Conservation (phyloP, 2,329 filamentous ascomycete species). For the Clonostachys solani region DNA sequence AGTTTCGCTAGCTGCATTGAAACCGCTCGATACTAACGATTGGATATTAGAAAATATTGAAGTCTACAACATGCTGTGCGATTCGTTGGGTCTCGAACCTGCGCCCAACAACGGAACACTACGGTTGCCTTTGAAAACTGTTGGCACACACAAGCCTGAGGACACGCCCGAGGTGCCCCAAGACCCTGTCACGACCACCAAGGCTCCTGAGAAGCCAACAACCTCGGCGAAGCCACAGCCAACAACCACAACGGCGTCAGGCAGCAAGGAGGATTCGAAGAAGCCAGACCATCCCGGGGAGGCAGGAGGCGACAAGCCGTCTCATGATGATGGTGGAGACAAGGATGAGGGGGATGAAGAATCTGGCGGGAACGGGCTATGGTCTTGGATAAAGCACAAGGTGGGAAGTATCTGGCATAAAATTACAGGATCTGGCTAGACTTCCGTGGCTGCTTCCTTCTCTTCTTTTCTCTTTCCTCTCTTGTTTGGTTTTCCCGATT, state of each 20-base stretch:
- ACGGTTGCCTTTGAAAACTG: slow-evolving; percentile 60
- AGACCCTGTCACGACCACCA: slow-evolving; percentile 9
- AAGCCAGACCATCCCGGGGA: neutral
- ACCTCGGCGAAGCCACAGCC: neutral
- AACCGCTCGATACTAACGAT: no score
- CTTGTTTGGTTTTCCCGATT: neutral
- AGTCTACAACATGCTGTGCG: slow-evolving; percentile 92
- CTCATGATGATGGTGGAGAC: slow-evolving; percentile 8
- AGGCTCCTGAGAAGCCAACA: neutral
- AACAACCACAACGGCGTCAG: slow-evolving; percentile 1
- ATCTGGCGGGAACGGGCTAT: slow-evolving; percentile 29
- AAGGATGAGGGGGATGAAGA: slow-evolving; percentile 20
- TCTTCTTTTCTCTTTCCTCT: neutral
- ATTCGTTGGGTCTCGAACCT: slow-evolving; percentile 72
- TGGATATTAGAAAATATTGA: slow-evolving; percentile 73
- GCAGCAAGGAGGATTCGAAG: neutral
- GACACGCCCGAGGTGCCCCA: slow-evolving; percentile 41
- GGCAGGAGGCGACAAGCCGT: no score
- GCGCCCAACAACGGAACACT: slow-evolving; percentile 85
- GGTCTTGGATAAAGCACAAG: slow-evolving; percentile 48
- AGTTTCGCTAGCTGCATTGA: slow-evolving; percentile 29
- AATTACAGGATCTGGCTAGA: slow-evolving; percentile 19
- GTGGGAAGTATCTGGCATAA: slow-evolving; percentile 40
- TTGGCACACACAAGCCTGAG: slow-evolving; percentile 56
- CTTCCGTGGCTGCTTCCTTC: neutral